Evolutionary conservation across 257 asterid species (phyloP).

Genomic region (Verbascum thapsus): DNA sequence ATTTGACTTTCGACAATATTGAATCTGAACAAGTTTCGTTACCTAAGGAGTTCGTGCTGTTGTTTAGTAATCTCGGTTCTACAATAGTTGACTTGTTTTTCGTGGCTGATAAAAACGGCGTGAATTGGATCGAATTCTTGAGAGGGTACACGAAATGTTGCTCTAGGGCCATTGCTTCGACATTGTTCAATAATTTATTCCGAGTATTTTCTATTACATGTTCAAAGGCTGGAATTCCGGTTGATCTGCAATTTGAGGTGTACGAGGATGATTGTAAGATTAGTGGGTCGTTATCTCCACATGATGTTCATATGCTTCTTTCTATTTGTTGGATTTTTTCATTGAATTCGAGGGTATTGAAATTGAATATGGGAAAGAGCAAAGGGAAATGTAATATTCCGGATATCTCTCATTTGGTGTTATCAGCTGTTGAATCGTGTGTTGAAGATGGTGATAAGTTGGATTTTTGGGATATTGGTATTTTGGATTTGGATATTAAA

Average conservation of each 20-base stretch:
- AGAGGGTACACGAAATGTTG: conserved; percentile 78
- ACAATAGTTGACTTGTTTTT: conserved; percentile 73
- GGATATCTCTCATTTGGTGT: conserved; percentile 69
- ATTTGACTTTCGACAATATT: conserved; percentile 42
- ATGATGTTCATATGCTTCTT: conserved; percentile 56
- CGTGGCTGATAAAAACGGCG: conserved; percentile 59
- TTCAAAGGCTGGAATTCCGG: conserved; percentile 70
- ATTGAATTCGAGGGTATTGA: conserved; percentile 61
- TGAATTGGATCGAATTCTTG: conserved; percentile 78
- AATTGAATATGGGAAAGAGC: conserved; percentile 28
- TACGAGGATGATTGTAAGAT: conserved; percentile 65
- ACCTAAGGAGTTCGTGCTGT: conserved; percentile 48
- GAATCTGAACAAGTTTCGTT: conserved; percentile 39
- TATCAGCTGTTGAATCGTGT: conserved; percentile 64
- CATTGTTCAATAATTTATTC: conserved; percentile 56
- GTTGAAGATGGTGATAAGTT: conserved; percentile 43
- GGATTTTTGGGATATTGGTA: conserved; percentile 56
- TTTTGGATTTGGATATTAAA: conserved; percentile 49
- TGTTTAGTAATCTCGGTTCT: conserved; percentile 64
- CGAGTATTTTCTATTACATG: conserved; percentile 47
- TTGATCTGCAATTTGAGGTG: conserved; percentile 57
- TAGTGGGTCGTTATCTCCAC: conserved; percentile 56
- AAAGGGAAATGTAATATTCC: conserved; percentile 51
- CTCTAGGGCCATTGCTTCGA: conserved; percentile 62
- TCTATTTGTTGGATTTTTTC: conserved; percentile 68